Evolutionary conservation across 2,329 filamentous ascomycete species (phyloP).

Genomic region (Aureobasidium sp.): DNA sequence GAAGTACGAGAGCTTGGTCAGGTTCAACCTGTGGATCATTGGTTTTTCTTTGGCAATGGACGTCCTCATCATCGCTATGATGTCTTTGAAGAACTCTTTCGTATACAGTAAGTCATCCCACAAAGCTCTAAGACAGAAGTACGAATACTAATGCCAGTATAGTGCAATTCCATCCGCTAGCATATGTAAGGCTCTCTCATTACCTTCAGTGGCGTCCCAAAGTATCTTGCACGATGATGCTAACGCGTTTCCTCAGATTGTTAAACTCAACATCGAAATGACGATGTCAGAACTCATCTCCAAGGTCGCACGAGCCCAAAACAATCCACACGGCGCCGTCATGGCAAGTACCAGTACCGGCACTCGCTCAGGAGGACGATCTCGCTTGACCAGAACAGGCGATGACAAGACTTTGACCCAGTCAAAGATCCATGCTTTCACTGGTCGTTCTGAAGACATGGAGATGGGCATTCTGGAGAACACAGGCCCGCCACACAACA

Average conservation of each 20-base stretch:
- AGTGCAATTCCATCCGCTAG: conserved; percentile 42
- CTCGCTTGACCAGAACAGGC: background rate
- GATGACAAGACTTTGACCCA: conserved; percentile 8
- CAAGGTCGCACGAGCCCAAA: conserved; percentile 27
- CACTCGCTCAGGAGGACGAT: background rate
- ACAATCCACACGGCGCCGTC: background rate
- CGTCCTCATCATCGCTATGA: conserved; percentile 39
- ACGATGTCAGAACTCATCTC: conserved; percentile 45
- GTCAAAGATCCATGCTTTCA: conserved; percentile 6
- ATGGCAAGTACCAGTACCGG: background rate
- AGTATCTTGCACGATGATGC: background rate
- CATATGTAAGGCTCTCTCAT: conserved; percentile 25
- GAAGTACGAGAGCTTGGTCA: conserved; percentile 45
- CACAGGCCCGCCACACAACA: conserved; percentile 3
- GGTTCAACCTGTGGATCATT: conserved; percentile 46
- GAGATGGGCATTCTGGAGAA: conserved; percentile 5
- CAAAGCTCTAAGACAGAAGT: background rate
- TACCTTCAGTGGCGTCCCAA: background rate
- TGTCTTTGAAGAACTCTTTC: conserved; percentile 42
- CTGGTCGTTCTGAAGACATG: conserved; percentile 4
- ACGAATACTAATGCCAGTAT: background rate
- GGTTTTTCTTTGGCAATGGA: conserved; percentile 46
- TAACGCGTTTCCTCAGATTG: conserved; percentile 20
- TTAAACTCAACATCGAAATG: conserved; percentile 48
- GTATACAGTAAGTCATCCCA: conserved; percentile 28